Evolutionary conservation across 441 rosid genomes (phyloP), one percentile per base, ranked within the genome.

Genomic region (Theobroma grandiflorum): DNA sequence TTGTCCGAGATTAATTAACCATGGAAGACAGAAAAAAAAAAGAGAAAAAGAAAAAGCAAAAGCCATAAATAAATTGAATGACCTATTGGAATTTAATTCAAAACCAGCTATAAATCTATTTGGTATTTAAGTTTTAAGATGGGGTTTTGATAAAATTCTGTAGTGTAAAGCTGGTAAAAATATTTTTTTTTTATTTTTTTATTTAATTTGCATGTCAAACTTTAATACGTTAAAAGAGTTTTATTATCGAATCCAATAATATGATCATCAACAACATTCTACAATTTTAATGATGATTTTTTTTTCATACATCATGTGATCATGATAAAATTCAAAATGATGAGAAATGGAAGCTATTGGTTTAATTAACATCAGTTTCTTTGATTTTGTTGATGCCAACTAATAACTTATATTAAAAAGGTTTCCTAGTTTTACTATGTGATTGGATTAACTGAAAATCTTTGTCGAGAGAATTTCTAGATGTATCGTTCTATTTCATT

Each of bases 381-480:
- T 22, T 53, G 11, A 45, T 49, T 18, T 40, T 53, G n/a, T 67
- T 77, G 80, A 55, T 65, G 82, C 75, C 75, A 57, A 66, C 74
- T 55, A 67, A 37, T 66, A 12, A 80, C 40, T 9, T 37, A 45
- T 15, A 22, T 9, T 35, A 26, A 2, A 63, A 64, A 57, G 10
- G 4, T 16, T 68, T 74, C 79, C 53, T 75, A 35, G 76, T 67
- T 78, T 74, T 20, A 66, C 79, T 64, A 42, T 52, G 61, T n/a
- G 16, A 77, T 15, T 62, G 40, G 73, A 42, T 82, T 16, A 78
- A 67, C 75, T 57, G 76, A 73, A 78, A 50, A 82, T 82, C 75
- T 78, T 82, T 78, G 84, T 82, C 81, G 43, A 50, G 74, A 10
- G 61, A 62, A 61, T 31, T 78, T 57, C 20, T 55, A 55, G 38